Conservation (phyloP, 495 filamentous ascomycete species). For the Penicillium cataractarum region DNA sequence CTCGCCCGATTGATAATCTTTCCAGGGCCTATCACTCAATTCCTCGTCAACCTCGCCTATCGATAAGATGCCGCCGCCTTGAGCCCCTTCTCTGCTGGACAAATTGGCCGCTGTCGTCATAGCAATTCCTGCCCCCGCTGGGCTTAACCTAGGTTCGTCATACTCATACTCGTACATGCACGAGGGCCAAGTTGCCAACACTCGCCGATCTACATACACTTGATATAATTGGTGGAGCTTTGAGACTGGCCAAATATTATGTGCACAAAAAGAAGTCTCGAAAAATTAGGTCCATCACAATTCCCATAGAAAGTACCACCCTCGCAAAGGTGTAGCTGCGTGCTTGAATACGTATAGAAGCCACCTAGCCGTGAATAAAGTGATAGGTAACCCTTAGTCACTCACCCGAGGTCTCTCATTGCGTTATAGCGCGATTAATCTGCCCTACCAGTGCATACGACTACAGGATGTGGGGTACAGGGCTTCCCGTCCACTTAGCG, state of each 20-base stretch:
- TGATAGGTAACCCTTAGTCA: too few relatives aligned
- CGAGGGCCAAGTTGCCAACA: not conserved
- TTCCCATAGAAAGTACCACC: not conserved
- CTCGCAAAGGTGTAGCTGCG: not conserved
- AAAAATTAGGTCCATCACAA: not conserved
- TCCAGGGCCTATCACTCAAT: not conserved
- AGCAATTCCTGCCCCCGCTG: not conserved
- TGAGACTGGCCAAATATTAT: not conserved
- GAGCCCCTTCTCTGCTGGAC: not conserved
- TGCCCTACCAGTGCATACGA: too few relatives aligned
- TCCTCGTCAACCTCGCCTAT: not conserved
- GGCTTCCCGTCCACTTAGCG: too few relatives aligned
- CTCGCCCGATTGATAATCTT: slow-evolving; percentile 5
- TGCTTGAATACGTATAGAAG: not conserved
- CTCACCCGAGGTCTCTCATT: too few relatives aligned
- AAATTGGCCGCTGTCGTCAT: slow-evolving; percentile 1
- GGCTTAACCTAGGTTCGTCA: not conserved
- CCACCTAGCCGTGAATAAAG: too few relatives aligned
- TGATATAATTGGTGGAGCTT: not conserved
- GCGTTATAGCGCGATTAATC: too few relatives aligned
- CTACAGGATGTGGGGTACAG: too few relatives aligned
- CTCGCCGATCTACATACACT: not conserved
- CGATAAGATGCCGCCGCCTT: not conserved
- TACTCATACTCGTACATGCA: not conserved
- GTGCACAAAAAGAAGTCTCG: not conserved